Evolutionary conservation across 2,329 filamentous ascomycete species (phyloP).

Genomic region (Aspergillus tubingensis): DNA sequence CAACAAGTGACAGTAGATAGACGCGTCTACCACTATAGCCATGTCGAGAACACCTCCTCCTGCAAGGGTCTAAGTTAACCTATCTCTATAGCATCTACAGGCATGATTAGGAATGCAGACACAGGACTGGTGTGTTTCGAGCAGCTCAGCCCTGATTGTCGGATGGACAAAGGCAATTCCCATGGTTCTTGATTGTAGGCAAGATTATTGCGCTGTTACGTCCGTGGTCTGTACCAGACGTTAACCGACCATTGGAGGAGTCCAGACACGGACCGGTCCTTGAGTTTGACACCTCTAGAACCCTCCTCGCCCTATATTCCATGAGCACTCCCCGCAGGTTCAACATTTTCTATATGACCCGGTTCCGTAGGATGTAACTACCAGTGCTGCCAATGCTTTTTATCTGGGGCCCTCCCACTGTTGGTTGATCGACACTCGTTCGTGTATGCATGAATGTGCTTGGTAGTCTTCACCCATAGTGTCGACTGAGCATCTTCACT

Average conservation of each 20-base stretch:
- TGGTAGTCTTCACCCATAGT: slow-evolving; percentile 6
- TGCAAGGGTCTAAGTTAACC: background rate
- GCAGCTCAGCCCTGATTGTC: background rate
- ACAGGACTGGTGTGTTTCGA: background rate
- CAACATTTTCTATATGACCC: background rate
- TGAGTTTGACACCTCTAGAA: slow-evolving; percentile 5
- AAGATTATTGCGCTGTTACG: slow-evolving; percentile 18
- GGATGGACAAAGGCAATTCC: background rate
- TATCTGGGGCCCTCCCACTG: background rate
- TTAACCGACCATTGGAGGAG: slow-evolving; percentile 5
- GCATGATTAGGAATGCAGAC: background rate
- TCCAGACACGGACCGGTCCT: slow-evolving; percentile 5
- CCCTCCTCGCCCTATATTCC: slow-evolving; percentile 11
- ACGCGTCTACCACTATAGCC: background rate
- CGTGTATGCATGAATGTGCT: background rate
- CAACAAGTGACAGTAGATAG: background rate
- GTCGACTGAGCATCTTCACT: slow-evolving; percentile 13
- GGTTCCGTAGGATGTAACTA: background rate
- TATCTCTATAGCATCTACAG: background rate
- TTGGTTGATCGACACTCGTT: background rate
- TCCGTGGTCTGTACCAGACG: slow-evolving; percentile 1
- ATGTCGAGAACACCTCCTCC: background rate
- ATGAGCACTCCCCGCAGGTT: background rate
- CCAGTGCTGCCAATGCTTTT: background rate
- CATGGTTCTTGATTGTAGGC: background rate